Base-by-base conservation (phyloP, 192 early-diverging fungal species). In the Linnemannia hyalina region DNA sequence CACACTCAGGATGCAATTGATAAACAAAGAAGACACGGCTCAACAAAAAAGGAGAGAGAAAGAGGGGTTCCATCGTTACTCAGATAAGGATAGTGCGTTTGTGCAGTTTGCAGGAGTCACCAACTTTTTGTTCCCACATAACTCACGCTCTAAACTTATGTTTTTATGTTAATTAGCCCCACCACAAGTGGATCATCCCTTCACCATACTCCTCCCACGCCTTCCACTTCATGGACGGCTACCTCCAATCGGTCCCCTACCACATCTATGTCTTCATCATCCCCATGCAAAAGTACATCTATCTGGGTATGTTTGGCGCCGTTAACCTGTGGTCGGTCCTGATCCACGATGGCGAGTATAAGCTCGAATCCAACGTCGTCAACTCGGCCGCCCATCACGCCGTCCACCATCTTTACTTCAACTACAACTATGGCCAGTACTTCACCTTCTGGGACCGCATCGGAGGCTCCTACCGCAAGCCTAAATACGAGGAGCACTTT, bases 351-450 rank as follows among this genome's bases (percentile, higher is more conserved):
- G 97, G 96, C 40, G 93, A 94, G 70, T 97, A 96, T 77, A 77
- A 97, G 22, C 88, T 94, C 22, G 90, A 89, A 70, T 92, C 93
- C 73, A 77, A 91, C 0, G 82, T 94, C 54, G 92, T 99, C 78
- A 99, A 99, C 85, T 93, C 95, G 22, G 94, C 96, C 4, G 98
- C 98, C 13, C 98, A 99, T 83, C 98, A 99, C 83, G 94, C 96
- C n/a, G 93, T 99, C 42, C 98, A 99, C 82, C 98, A 99, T 81
- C 83, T 98, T 65, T 97, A 99, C 90, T 99, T 99, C 89, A 98
- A 99, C 92, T 99, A 99, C 93, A 99, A 99, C 91, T 99, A 97
- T 83, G 98, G 98, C 4, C 98, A 99, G 90, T 99, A 98, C 88
- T 97, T 96, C 29, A 99, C 98, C 18, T 78, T 99, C n/a, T 99